A percentile compares a stretch with the other conserved stretches of the same genome.
Conservation (phyloP, 805 yeast genomes). For the Wickerhamomyces chaumierensis region DNA sequence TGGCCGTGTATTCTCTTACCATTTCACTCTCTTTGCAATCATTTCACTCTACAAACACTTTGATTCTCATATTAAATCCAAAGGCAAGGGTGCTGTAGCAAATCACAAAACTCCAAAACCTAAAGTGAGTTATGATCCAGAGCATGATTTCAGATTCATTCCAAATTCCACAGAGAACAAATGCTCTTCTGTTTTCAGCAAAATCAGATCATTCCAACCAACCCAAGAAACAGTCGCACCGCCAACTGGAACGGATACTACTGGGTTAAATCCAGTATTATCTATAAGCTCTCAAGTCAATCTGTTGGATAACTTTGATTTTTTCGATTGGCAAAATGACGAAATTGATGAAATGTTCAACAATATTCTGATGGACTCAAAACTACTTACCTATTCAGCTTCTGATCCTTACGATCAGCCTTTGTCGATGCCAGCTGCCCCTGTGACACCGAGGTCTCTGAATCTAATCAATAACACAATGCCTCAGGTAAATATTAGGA, state of each 20-base stretch:
- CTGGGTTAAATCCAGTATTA: no score
- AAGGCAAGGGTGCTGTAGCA: constrained; percentile 1
- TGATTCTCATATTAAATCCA: constrained; percentile 4
- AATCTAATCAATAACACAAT: no score
- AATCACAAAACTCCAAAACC: constrained; percentile 1
- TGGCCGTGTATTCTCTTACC: constrained; percentile 4
- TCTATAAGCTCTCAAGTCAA: not conserved
- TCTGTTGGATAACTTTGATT: constrained; percentile 2
- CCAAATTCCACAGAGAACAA: not conserved
- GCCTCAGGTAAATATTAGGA: no score
- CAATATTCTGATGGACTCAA: constrained; percentile 1
- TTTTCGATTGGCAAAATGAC: constrained; percentile 7
- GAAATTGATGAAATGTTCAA: constrained; percentile 6
- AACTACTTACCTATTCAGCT: not conserved
- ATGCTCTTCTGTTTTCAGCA: not conserved
- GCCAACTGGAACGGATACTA: no score
- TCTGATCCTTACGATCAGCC: not conserved
- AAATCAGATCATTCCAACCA: not conserved
- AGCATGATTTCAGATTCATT: not conserved
- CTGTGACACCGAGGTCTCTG: no score
- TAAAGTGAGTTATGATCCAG: not conserved
- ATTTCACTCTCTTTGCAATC: constrained; percentile 4
- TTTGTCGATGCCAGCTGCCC: no score
- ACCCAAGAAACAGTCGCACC: not conserved
- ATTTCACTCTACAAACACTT: constrained; percentile 7